Percentiles rank a stretch among this genome's conserved stretches.
phyloP scores from a whole-genome alignment of 2,329 filamentous ascomycete species.

The Apiospora phragmitis region DNA sequence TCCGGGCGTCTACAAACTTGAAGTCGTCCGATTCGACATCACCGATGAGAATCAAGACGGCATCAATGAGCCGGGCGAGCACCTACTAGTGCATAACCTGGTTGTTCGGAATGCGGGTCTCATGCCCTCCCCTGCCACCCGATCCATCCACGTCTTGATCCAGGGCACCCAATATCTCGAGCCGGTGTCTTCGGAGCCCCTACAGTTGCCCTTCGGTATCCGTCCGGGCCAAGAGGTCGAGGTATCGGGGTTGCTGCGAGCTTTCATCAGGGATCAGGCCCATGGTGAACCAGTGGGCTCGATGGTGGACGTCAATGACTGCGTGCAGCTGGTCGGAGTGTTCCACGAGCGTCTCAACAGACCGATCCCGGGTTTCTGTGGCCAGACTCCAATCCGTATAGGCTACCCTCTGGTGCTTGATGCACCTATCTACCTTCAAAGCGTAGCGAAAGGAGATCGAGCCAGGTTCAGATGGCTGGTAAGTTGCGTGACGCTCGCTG shows the following conservation, averaged over 20 bases:
- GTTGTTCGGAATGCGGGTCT: not conserved
- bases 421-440: not conserved
- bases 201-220: not conserved
- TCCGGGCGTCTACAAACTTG: not conserved
- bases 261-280: not conserved
- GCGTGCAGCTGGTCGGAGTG: not conserved
- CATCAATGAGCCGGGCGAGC: not conserved
- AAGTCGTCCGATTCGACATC: not conserved
- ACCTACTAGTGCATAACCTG: not conserved
- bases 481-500: not conserved
- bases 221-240: not conserved
- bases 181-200: not conserved
- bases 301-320: not conserved
- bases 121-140: not conserved
- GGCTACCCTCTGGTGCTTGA: not conserved
- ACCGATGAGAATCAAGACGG: not conserved
- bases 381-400: not conserved
- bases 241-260: not conserved
- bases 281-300: not conserved
- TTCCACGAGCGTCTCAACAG: not conserved
- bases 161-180: not conserved
- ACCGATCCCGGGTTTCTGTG: not conserved
- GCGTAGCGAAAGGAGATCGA: not conserved
- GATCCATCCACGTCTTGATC: not conserved
- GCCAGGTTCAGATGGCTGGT: not conserved